Percentiles rank a stretch among this genome's conserved stretches.
phyloP scores from a whole-genome alignment of 768 basidiomycete species.

The Auriscalpium vulgare region DNA sequence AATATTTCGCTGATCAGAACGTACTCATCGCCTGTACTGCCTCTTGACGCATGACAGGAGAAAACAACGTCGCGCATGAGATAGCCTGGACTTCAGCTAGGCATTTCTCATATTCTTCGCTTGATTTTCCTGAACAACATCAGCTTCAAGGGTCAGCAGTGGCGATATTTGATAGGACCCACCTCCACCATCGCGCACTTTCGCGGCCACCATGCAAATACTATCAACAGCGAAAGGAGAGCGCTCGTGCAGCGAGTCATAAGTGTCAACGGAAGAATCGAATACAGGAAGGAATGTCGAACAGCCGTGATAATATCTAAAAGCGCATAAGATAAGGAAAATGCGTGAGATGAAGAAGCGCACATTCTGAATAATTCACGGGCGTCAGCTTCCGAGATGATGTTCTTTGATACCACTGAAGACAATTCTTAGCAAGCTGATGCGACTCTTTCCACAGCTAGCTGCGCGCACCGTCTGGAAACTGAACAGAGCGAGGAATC shows the following conservation, averaged over 20 bases:
- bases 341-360: constrained; percentile 17
- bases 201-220: constrained; percentile 90
- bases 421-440: constrained; percentile 3
- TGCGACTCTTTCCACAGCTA: background rate
- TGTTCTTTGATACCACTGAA: constrained; percentile 75
- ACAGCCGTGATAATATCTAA: constrained; percentile 87
- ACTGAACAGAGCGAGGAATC: constrained; percentile 46
- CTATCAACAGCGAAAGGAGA: constrained; percentile 91
- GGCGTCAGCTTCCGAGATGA: constrained; percentile 77
- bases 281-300: constrained; percentile 88
- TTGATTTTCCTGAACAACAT: constrained; percentile 49
- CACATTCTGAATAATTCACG: constrained; percentile 82
- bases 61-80: constrained; percentile 80
- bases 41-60: constrained; percentile 76
- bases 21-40: constrained; percentile 91
- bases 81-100: constrained; percentile 82
- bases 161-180: constrained; percentile 15
- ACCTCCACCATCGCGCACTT: constrained; percentile 89
- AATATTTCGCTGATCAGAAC: constrained; percentile 21
- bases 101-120: constrained; percentile 64
- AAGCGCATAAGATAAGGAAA: constrained; percentile 10
- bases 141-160: constrained; percentile 8
- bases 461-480: constrained; percentile 59
- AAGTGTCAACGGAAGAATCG: constrained; percentile 76
- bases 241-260: constrained; percentile 75